These are phyloP conservation scores for Grosmannia huntii DNA, from an alignment of 2,329 filamentous ascomycete genomes.

Conservation along the genomic window DNA sequence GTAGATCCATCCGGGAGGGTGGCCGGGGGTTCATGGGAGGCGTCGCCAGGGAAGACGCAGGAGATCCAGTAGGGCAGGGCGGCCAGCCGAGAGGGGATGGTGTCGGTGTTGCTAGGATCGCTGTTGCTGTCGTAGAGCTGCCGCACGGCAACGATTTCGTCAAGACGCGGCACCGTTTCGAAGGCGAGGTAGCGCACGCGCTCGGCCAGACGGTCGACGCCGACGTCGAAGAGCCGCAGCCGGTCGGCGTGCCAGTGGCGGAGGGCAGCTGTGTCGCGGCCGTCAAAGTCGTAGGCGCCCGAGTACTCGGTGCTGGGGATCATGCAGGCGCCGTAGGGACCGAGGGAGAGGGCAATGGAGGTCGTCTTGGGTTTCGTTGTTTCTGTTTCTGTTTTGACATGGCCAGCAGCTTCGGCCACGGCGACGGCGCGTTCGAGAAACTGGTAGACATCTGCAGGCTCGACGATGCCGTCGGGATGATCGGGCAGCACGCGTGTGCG, in stretches of 20 bases:
- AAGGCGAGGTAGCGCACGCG: constrained; percentile 44
- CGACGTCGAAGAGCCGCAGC: constrained; percentile 33
- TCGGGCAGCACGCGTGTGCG: constrained; percentile 28
- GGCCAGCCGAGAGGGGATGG: constrained; percentile 17
- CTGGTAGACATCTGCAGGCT: constrained; percentile 21
- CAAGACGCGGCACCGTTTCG: constrained; percentile 51
- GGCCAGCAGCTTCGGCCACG: constrained; percentile 26
- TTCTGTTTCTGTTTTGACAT: no score
- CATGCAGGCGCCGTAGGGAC: constrained; percentile 57
- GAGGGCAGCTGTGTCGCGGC: constrained; percentile 30
- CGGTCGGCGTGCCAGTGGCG: constrained; percentile 44
- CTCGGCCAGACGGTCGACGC: constrained; percentile 22
- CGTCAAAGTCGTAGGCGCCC: constrained; percentile 41
- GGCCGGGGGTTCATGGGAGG: constrained; percentile 16
- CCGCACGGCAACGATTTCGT: constrained; percentile 48
- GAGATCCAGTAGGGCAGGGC: constrained; percentile 43
- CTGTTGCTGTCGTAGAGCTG: constrained; percentile 10
- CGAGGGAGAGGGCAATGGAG: constrained; percentile 45
- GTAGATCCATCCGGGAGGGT: constrained; percentile 42
- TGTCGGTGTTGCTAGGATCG: background rate
- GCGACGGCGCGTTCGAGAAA: constrained; percentile 31
- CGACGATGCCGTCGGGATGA: constrained; percentile 30
- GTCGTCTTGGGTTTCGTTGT: background rate
- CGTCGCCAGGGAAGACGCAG: constrained; percentile 43
- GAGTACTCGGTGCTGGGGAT: constrained; percentile 53